Evolutionary conservation across 108 stramenopile genomes (phyloP), one percentile per base, ranked within the genome.

Genomic region (Nannochloropsis oceanica): DNA sequence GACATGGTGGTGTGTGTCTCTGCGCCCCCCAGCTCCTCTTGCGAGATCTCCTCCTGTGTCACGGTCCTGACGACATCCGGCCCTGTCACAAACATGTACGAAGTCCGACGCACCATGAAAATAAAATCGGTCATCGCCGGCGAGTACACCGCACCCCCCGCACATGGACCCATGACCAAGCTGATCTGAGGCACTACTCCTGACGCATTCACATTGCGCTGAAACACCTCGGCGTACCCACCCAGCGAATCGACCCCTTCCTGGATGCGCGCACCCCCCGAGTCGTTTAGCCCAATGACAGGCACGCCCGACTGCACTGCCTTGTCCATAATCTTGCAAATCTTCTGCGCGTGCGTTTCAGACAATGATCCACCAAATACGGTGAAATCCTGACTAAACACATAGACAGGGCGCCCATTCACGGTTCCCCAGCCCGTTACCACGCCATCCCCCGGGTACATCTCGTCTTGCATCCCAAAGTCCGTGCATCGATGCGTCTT

Each of bases 71-170:
- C 99, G 3, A 99, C 99, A 80, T 98, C 96, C 0, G 99, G 99
- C 11, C 98, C 99, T 13, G 99, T 99, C 26, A 99, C 97, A 86
- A 99, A 99, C 97, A 98, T 98, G 92, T 98, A 96, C 34, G 93
- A 93, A 5, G 97, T 94, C 20, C 94, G 83, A 84, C 95, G 94
- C 8, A 97, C 96, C 99, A 99, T 99, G 92, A 98, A 96, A 34
- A 96, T 97, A 79, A 99, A 99, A 89, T 99, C 99, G 11, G 99
- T 99, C 96, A 99, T 98, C 83, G 98, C 99, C 0, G 99, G 99
- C 80, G 94, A 94, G 90, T 99, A 99, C 14, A 99, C 99, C 26
- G 90, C 90, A 0, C 90, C 89, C 0, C 88, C 87, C 11, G 96
- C 96, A 88, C 96, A 96, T 24, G 95, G 95, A 22, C 98, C 97